Evolutionary conservation across 2,329 filamentous ascomycete genomes (phyloP), one percentile per base, ranked within the genome.

Genomic region (Alternaria brassicae): DNA sequence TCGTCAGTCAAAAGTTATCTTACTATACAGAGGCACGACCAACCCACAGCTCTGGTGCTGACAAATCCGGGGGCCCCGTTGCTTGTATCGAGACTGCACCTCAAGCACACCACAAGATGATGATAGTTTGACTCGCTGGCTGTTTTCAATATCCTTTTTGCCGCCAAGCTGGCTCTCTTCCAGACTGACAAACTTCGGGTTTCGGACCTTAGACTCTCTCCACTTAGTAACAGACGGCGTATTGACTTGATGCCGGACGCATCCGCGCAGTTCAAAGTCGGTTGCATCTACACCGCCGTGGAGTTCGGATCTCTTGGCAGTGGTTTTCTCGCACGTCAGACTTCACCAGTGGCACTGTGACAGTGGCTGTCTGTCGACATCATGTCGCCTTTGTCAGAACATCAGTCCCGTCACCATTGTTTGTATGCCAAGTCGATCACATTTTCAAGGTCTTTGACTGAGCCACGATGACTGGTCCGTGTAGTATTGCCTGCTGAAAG

Each of bases 401-500:
- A 50, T n/a, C 15, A 21, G n/a, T 13, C 21, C 15, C 23, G 15
- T 48, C 15, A 12, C 41, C n/a, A 21, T 27, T 30, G 8, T 45
- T 10, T 17, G 17, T 17, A 27, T 28, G 27, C 50, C 36, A 42
- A 47, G 17, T 41, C n/a, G 41, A 42, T 17, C 9, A 15, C 9
- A 34, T 13, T 39, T 17, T 36, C 19, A 56, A 39, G 21, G 34
- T 51, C n/a, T 32, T 36, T 39, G 48, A 44, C 45, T 52, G 53
- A 61, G 58, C 58, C 58, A 57, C 50, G 28, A 42, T 58, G 25
- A 56, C 9, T 62, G 40, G 58, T n/a, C 54, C 53, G 56, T 45
- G 42, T 53, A 44, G 51, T 52, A 48, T 32, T 58, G 10, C 56
- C 40, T 28, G n/a, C 21, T 41, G 37, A 23, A 8, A 23, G 45